Base-by-base conservation (phyloP, 2,329 filamentous ascomycete species). In the Exophiala aquamarina region DNA sequence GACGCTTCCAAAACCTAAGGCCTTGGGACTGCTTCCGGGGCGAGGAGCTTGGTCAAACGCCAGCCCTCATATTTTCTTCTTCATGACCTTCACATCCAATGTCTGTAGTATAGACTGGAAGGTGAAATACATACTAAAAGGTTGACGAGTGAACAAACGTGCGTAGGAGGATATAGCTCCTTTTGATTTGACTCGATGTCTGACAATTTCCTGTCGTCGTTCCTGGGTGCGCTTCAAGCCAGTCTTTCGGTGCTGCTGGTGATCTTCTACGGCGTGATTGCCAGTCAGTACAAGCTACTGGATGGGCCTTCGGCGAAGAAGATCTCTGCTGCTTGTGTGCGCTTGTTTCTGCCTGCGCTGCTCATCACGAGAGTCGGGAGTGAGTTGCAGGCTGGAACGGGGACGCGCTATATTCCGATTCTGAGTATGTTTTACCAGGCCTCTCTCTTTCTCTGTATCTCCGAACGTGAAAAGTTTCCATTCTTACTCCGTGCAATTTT, bases 211-310 rank as follows among this genome's bases (percentile, higher is more conserved):
- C n/a, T 59, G 13, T 36, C 50, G 15, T 63, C 65, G 11, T 77
- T 80, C 43, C 55, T 77, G 9, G 76, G 75, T 32, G 76, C 76
- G 3, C 59, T 80, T 4, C 76, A 81, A 61, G 77, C 78, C 19
- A 74, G 73, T 20, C 58, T 79, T 18, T 74, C 75, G 3, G 76
- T 80, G 1, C 63, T 80, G 2, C 59, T 81, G 3, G 78, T 76
- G 26, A 76, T 79, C 49, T 62, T 63, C 38, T 77, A 73, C 49
- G 77, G 77, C 29, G 72, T 76, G 13, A 49, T 75, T 9, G 70
- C 74, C 4, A 71, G 73, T 10, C 73, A 77, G 57, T 74, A 72
- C 50, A 67, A 70, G 26, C 65, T 80, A 4, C 63, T 80, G 7
- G 71, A 70, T 20, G 66, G 68, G 29, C 58, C 58, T 19, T 68